Base-by-base conservation (phyloP, 257 asterid species). In the Penstemon newberryi region DNA sequence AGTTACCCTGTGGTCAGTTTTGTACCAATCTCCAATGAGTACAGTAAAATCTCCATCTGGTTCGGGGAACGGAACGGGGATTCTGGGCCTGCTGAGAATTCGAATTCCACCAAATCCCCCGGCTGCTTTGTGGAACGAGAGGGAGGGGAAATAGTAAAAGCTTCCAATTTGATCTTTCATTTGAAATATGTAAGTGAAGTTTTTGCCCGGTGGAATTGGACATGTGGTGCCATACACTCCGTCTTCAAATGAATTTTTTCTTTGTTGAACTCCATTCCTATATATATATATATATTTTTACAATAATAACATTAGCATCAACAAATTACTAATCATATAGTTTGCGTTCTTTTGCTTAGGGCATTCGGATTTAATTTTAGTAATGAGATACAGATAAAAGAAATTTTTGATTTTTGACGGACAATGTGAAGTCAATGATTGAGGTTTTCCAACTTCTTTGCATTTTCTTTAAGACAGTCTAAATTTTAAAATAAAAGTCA, bases 121-220 rank as follows among this genome's bases (percentile, higher is more conserved):
- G 7, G 89, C 90, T 0, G 89, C 93, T 45, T 86, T 88, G 65
- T 86, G 96, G 78, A 88, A 80, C 3, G 71, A 85, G n/a, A 80
- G 86, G 0, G 92, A 84, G 0, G 95, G 95, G 63, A 77, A 85
- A 42, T 88, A 85, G 70, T 74, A 85, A 65, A 85, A 88, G 80
- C 87, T 88, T 53, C 92, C 96, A 18, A 84, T 88, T 76, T 88
- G 96, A 71, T 88, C 96, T 56, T 84, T 88, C 78, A 86, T 77
- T 59, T 84, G 92, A 78, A 88, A 50, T 5, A 1, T 52, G 81
- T 84, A 86, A 19, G 96, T 88, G 84, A 71, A 88, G 75, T 86
- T 88, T 55, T 71, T 60, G 56, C 92, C 92, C 0, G 96, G 96
- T 47, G 92, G 93, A 33, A 88, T 88, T 8, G 96, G 92, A 42